Base-by-base conservation (phyloP, 2,329 filamentous ascomycete species). In the Huntiella bhutanensis region DNA sequence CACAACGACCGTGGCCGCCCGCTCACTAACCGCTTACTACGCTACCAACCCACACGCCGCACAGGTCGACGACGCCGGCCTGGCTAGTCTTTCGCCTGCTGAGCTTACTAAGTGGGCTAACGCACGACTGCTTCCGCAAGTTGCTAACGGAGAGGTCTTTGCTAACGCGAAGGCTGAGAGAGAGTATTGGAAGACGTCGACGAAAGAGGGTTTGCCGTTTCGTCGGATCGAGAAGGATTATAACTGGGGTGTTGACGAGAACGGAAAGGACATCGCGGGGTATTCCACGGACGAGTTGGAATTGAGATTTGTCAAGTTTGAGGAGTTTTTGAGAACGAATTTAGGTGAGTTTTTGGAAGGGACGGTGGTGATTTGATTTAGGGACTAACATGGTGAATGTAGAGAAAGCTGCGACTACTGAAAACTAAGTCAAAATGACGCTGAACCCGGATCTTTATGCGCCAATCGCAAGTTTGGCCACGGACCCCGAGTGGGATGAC, bases 401-500 rank as follows among this genome's bases (percentile, higher is more conserved):
- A 47, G 45, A 37, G 13, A 39, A 38, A 19, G 41, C 13, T 33
- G 34, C 1, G 12, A 5, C 41, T 15, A 16, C 32, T 34, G 32
- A 10, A 4, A 28, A 28, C 42, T 13, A 32, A 32, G n/a, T 57
- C 17, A 66, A 69, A 41, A 76, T 77, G 65, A 53, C 55, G 3
- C 57, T 75, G 36, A 63, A 59, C 48, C 63, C 60, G 52, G 69
- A 74, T 41, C 59, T 76, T 10, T 74, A 75, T 54, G 71, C 71
- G 11, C 58, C 64, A 60, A 59, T 41, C 67, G 66, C 6, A 52
- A 62, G 55, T 53, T 64, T 38, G 81, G 82, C 59, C 68, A 72
- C 22, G 44, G 67, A 70, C 51, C 77, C 83, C 1, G 71, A 69
- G 51, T 96, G 86, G 88, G 77, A 83, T 53, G 85, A 92, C 63